Conservation (phyloP, 1,139 yeast genomes). For the Saccharomyces pastorianus region DNA sequence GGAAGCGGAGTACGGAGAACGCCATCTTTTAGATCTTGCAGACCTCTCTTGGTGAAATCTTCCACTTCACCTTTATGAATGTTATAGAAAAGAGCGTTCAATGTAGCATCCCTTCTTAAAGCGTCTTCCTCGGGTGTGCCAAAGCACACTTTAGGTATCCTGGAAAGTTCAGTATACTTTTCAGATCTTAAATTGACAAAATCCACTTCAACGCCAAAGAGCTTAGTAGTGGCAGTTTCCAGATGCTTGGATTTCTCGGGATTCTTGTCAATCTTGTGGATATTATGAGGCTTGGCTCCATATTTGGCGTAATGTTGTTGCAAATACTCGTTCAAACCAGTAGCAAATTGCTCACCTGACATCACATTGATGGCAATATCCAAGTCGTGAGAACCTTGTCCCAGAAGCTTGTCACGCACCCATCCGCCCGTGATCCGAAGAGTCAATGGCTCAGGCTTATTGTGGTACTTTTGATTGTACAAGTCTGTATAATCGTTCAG, state of each 20-base stretch:
- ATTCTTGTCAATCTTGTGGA: conserved; percentile 81
- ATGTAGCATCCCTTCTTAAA: conserved; percentile 84
- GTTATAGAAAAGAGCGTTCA: conserved; percentile 85
- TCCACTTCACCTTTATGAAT: conserved; percentile 60
- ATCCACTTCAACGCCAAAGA: conserved; percentile 77
- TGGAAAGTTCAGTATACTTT: conserved; percentile 67
- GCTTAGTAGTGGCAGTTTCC: conserved; percentile 89
- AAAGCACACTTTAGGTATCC: conserved; percentile 67
- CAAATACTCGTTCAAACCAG: conserved; percentile 50
- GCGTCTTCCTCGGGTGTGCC: conserved; percentile 95
- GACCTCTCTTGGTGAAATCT: conserved; percentile 73
- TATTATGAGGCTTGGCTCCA: conserved; percentile 40
- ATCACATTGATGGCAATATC: conserved; percentile 82
- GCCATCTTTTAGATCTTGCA: conserved; percentile 61
- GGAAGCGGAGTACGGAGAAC: conserved; percentile 79
- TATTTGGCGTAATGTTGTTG: conserved; percentile 31
- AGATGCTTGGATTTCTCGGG: conserved; percentile 94
- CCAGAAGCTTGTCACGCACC: conserved; percentile 91
- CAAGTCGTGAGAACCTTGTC: conserved; percentile 71
- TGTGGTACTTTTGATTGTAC: conserved; percentile 13
- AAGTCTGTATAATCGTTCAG: conserved; percentile 23
- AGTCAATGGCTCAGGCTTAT: neutral
- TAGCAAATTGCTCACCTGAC: conserved; percentile 83
- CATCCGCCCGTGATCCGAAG: conserved; percentile 68
- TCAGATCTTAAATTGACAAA: conserved; percentile 88